A percentile compares a stretch with the other conserved stretches of the same genome.
Conservation (phyloP, 441 rosid species). For the Gossypium laxum region DNA sequence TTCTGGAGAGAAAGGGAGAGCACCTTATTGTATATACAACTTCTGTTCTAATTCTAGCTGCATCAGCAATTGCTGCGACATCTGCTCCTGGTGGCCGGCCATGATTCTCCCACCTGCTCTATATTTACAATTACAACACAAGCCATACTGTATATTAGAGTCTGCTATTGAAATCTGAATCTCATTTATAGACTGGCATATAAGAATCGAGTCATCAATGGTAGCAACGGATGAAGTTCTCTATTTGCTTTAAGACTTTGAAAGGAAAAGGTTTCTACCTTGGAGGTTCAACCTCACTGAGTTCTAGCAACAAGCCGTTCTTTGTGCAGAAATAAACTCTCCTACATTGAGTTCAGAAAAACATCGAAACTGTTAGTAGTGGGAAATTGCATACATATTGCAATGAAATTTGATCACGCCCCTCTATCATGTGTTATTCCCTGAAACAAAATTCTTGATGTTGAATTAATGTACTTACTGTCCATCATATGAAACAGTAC, state of each 20-base stretch:
- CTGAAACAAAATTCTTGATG: neutral
- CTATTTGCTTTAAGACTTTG: slow-evolving; percentile 5
- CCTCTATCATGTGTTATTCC: neutral
- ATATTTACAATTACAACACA: slow-evolving; percentile 26
- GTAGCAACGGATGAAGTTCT: neutral
- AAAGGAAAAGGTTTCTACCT: slow-evolving; percentile 32
- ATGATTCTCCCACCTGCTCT: slow-evolving; percentile 58
- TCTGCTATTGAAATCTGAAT: slow-evolving; percentile 21
- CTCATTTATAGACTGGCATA: neutral
- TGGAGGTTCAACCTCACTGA: slow-evolving; percentile 39
- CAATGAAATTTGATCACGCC: neutral
- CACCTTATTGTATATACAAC: slow-evolving; percentile 53
- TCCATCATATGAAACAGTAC: slow-evolving; percentile 43
- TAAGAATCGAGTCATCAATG: neutral
- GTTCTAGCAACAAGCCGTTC: slow-evolving; percentile 45
- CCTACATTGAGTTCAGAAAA: slow-evolving; percentile 23
- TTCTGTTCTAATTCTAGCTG: slow-evolving; percentile 35
- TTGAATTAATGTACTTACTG: slow-evolving; percentile 33
- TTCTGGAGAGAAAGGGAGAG: slow-evolving; percentile 3
- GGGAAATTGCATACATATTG: neutral
- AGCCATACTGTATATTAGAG: slow-evolving; percentile 18
- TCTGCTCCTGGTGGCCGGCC: slow-evolving; percentile 57
- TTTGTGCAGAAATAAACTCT: slow-evolving; percentile 53
- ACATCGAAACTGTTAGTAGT: no score
- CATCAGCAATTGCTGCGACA: slow-evolving; percentile 52